Base-by-base conservation (phyloP, 208 protist species). In the Trypanosoma congolense region DNA sequence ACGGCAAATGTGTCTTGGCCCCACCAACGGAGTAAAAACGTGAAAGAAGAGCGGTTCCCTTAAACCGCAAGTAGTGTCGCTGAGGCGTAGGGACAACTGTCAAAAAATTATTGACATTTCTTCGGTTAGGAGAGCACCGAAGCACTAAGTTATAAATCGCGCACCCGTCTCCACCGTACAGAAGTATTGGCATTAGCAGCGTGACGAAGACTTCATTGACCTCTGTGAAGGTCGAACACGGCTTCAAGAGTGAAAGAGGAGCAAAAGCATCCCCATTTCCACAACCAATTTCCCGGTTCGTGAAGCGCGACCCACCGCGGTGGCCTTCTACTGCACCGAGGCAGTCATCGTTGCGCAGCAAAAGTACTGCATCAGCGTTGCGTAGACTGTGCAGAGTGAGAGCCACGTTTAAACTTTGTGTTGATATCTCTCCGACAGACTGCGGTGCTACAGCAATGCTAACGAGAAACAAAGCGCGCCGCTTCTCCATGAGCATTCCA, bases 291-390 rank as follows among this genome's bases (percentile, higher is more conserved):
- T 40, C 14, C 35, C 35, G 8, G 8, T 8, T 40, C 10, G 10
- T 40, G 14, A 40, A 12, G 4, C 30, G 9, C 14, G 6, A 14
- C n/a, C 33, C 35, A 26, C 6, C 5, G 0, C 4, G 3, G 8
- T 22, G 30, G 0, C 41, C 29, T 25, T 28, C 31, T 22, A 4
- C 22, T 2, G 12, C 28, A 29, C 18, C 10, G 42, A 69, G 24
- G 16, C 53, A 77, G 43, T 92, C 87, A 43, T 90, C 82, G 56
- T 94, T 94, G 44, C 87, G 83, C 41, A 94, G 59, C 3, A 94
- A 60, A 0, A 94, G 2, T 0, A 89, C 60, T 10, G 81, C 87
- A 56, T 94, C 81, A 9, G 52, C 66, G 25, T 70, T 72, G 18
- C 80, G 70, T 44, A 94, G 52, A 14, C 72, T 53, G 31, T 87